A percentile compares a stretch with the other conserved stretches of the same genome.
Conservation (phyloP, 495 filamentous ascomycete species). For the Neurospora sp. region DNA sequence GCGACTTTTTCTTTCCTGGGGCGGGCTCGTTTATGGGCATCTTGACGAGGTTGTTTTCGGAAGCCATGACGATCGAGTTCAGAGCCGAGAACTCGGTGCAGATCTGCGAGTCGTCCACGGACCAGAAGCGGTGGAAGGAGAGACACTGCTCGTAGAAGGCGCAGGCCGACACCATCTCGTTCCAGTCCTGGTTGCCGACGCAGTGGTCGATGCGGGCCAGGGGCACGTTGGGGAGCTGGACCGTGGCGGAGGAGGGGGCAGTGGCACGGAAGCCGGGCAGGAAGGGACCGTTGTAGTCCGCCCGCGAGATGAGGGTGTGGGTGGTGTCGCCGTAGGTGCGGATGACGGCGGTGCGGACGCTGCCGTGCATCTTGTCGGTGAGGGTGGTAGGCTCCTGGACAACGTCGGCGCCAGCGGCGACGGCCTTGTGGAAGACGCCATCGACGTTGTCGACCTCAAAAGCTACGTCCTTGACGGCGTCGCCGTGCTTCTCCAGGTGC, state of each 20-base stretch:
- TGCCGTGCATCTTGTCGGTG: conserved; percentile 42
- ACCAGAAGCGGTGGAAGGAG: conserved; percentile 94
- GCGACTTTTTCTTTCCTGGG: conserved; percentile 68
- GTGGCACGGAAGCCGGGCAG: conserved; percentile 66
- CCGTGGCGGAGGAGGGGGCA: conserved; percentile 12
- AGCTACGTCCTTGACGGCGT: conserved; percentile 83
- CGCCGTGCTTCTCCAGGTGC: conserved; percentile 73
- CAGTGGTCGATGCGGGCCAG: conserved; percentile 79
- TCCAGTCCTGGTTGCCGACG: conserved; percentile 89
- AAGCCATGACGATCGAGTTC: conserved; percentile 78
- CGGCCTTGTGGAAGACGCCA: conserved; percentile 59
- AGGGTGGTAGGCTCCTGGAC: conserved; percentile 47
- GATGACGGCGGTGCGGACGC: conserved; percentile 61
- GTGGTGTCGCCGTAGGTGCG: conserved; percentile 87
- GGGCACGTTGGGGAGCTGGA: conserved; percentile 46
- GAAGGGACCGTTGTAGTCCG: conserved; percentile 58
- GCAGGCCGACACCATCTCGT: conserved; percentile 74
- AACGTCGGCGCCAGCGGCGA: conserved; percentile 55
- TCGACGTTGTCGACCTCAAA: conserved; percentile 83
- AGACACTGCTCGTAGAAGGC: conserved; percentile 82
- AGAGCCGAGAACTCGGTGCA: conserved; percentile 83
- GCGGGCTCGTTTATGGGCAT: conserved; percentile 98
- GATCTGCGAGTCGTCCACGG: conserved; percentile 77
- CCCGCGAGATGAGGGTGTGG: conserved; percentile 70
- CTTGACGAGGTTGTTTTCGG: conserved; percentile 65